Evolutionary conservation across 2,329 filamentous ascomycete species (phyloP), one percentile per base, ranked within the genome.

Genomic region (Fusarium mangiferae): DNA sequence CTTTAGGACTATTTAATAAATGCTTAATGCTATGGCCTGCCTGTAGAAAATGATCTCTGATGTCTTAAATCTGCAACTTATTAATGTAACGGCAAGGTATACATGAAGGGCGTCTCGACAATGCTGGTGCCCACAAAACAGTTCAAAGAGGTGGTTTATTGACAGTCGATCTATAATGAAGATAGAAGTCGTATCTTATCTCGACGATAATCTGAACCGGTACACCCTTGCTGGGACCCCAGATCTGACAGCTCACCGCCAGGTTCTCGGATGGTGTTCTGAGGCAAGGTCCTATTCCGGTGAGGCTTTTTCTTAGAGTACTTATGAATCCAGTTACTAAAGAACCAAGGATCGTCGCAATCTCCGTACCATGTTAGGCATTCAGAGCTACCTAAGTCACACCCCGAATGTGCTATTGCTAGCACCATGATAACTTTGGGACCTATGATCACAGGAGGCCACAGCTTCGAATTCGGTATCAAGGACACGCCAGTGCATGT

Each of bases 221-320:
- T 35, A 18, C 5, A 4, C 10, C 2, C 3, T 41, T 7, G 3
- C 18, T 1, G 9, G 5, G 2, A 12, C 5, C 0, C 18, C 22
- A 14, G 60, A 58, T 26, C 8, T 67, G 1, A 28, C 33, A 3
- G 9, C 11, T 6, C 15, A 6, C 2, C 44, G 60, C 1, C 64
- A 67, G 4, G 18, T 67, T 13, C 33, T 67, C 3, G 60, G 64
- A 6, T 67, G 51, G 64, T 64, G 52, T 15, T 64, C 39, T 1
- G 26, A 52, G 0, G 64, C 45, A 4, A 57, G 22, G 0, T 52
- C 51, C 26, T 26, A 20, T 36, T 3, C 39, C 0, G 59, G 49
- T 62, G 20, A 12, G 20, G 3, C 9, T 8, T 20, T 46, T 5
- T 1, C 12, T 20, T 2, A 4, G 0, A 4, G 5, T 14, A 20